These are phyloP conservation scores for Funneliformis caledonium DNA, from an alignment of 371 early-diverging fungal species.

Conservation along the genomic window DNA sequence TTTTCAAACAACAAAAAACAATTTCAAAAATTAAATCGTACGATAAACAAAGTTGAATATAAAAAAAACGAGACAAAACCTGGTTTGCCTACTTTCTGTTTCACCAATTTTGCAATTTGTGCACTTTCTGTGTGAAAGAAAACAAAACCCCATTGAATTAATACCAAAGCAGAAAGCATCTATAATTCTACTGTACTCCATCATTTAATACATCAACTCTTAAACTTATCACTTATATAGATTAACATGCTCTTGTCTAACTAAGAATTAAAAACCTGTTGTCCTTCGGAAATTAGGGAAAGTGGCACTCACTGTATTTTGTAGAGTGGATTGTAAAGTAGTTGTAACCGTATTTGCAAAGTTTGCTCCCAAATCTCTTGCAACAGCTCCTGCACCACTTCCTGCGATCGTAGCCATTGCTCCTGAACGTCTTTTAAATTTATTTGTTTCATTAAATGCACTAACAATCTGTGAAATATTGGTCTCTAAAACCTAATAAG, in stretches of 20 bases:
- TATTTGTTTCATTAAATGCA: conserved; percentile 42
- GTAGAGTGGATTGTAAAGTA: conserved; percentile 26
- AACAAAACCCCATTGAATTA: no score
- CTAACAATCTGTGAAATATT: conserved; percentile 37
- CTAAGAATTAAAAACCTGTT: conserved; percentile 14
- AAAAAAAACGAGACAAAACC: no score
- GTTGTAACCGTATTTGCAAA: conserved; percentile 29
- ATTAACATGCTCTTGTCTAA: neutral
- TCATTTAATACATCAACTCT: neutral
- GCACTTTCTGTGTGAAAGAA: no score
- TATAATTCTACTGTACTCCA: neutral
- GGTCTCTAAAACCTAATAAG: conserved; percentile 41
- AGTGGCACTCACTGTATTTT: conserved; percentile 36
- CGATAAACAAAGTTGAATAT: no score
- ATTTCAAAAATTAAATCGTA: no score
- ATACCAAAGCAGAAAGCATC: no score
- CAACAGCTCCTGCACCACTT: conserved; percentile 40
- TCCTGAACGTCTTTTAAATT: conserved; percentile 40
- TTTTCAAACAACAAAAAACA: no score
- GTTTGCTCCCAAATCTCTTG: conserved; percentile 39
- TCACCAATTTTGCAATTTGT: no score
- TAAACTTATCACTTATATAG: neutral
- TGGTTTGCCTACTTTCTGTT: no score
- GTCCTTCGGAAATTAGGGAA: conserved; percentile 19
- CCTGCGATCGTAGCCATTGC: conserved; percentile 34